Evolutionary conservation across 192 early-diverging fungal species (phyloP), one percentile per base, ranked within the genome.

Genomic region (Entrophospora sp.): DNA sequence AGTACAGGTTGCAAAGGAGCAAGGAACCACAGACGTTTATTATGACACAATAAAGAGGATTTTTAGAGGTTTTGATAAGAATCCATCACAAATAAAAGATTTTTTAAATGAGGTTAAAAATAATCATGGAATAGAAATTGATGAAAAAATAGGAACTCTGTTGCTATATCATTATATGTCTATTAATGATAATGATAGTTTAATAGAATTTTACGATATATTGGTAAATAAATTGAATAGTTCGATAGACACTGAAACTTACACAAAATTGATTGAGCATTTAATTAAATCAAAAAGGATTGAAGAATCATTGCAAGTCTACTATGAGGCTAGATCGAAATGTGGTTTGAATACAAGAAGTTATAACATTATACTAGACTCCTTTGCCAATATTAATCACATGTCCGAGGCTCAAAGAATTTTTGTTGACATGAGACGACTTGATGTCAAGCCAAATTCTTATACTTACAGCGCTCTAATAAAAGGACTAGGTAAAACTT

Each of bases 401-500:
- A 66, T 55, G 36, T n/a, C 64, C 4, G 68, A 67, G 58, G 71
- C 67, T 8, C 57, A 57, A 51, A 57, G 32, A 40, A 40, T 78
- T 10, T 71, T 70, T 34, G 32, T 30, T 14, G 71, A 75, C 3
- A 70, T 77, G 65, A 27, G 27, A 25, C 4, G 53, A 25, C 37
- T 43, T 6, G 61, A 46, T 1, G 27, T 70, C 3, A 22, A 42
- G 18, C 73, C 76, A 4, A 68, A 74, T 51, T 34, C 51, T 18
- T 30, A 53, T 8, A 77, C 76, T 3, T 75, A 68, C 45, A 64
- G 67, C 22, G 70, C 69, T 3, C 27, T 77, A 6, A 71, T 77
- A n/a, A 66, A 60, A 18, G 70, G 66, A 14, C 60, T 72, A 25
- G 48, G 62, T 4, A 35, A 44, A 10, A 24, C 46, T 10, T 63